A percentile compares a stretch with the other conserved stretches of the same genome.
phyloP scores from a whole-genome alignment of 305 asterid species.

The Fraxinus ornus region DNA sequence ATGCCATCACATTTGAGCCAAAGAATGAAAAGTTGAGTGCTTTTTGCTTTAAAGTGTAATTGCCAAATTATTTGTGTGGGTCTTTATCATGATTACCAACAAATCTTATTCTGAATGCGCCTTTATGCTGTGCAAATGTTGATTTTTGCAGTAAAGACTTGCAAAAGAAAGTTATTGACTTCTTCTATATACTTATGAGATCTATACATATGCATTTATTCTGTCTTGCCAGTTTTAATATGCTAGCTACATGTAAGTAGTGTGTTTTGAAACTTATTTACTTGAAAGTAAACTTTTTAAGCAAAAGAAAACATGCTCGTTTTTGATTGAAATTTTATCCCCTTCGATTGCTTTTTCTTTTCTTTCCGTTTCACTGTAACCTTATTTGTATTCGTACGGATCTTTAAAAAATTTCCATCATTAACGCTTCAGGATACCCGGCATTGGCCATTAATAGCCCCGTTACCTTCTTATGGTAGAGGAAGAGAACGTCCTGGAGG shows the following conservation, averaged over 20 bases:
- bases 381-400: not conserved
- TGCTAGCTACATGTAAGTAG: not conserved
- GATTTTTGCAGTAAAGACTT: not conserved
- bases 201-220: not conserved
- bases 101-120: not conserved
- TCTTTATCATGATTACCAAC: not conserved
- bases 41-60: not conserved
- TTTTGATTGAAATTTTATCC: not conserved
- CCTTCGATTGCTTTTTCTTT: not conserved
- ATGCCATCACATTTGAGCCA: not conserved
- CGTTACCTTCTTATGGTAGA: conserved; percentile 84
- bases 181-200: not conserved
- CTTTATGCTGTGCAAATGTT: not conserved
- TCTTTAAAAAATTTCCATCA: not conserved
- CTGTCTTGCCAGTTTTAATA: not conserved
- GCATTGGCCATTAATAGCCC: conserved; percentile 68
- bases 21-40: not conserved
- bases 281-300: not conserved
- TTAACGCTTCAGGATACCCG: conserved; percentile 44
- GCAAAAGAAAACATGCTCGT: not conserved
- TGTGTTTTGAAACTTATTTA: not conserved
- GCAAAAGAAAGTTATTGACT: not conserved
- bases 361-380: not conserved
- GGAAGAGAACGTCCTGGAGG: conserved; percentile 90
- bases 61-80: not conserved